Percentiles rank a stretch among this genome's conserved stretches.
Conservation (phyloP, 2,329 filamentous ascomycete genomes). For the Colletotrichum trifolii region DNA sequence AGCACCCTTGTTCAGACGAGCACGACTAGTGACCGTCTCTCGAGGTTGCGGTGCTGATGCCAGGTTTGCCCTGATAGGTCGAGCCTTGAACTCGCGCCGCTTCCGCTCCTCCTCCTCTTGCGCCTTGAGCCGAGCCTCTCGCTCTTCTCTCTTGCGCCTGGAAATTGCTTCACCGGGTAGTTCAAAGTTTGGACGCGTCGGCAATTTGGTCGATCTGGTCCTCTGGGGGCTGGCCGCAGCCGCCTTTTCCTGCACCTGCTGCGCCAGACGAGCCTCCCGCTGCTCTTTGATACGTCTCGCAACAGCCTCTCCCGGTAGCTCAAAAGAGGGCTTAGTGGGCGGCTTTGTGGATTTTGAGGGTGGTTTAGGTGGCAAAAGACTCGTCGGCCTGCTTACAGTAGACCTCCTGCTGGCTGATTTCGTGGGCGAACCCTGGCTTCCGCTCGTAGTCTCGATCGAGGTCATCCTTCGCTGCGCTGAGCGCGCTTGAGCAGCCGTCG, state of each 20-base stretch:
- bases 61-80: constrained; percentile 61
- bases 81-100: constrained; percentile 73
- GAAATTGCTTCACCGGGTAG: constrained; percentile 72
- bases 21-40: constrained; percentile 68
- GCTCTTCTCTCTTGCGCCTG: constrained; percentile 64
- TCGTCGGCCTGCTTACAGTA: constrained; percentile 49
- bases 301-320: constrained; percentile 72
- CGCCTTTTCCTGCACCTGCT: constrained; percentile 41
- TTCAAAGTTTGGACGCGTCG: constrained; percentile 68
- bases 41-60: constrained; percentile 58
- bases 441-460: constrained; percentile 44
- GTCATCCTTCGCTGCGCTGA: constrained; percentile 55
- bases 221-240: constrained; percentile 50
- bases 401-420: constrained; percentile 40
- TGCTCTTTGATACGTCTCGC: constrained; percentile 68
- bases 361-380: constrained; percentile 58
- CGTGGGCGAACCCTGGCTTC: constrained; percentile 35
- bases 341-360: constrained; percentile 64
- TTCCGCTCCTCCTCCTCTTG: constrained; percentile 71
- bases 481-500: constrained; percentile 47
- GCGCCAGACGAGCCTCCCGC: constrained; percentile 64
- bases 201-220: constrained; percentile 62
- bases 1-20: constrained; percentile 59
- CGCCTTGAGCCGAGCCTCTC: constrained; percentile 63
- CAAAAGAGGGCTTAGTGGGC: constrained; percentile 66